Evolutionary conservation across 2,329 filamentous ascomycete species (phyloP).

Genomic region (Botrytis elliptica): DNA sequence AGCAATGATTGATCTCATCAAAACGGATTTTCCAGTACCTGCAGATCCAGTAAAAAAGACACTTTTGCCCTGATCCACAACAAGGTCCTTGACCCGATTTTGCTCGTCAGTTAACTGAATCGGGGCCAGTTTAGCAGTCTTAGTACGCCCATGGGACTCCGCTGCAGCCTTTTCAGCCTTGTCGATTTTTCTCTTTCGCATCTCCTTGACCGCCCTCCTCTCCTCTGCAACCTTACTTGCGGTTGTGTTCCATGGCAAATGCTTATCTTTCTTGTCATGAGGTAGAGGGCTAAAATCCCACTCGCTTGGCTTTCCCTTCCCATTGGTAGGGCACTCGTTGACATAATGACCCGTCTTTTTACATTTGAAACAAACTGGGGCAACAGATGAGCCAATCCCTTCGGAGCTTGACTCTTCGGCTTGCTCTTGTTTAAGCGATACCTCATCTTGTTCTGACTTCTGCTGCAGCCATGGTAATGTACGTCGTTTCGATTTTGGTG

Average conservation of each 20-base stretch:
- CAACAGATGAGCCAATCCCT: constrained; percentile 23
- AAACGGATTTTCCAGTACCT: constrained; percentile 93
- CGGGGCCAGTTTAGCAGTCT: constrained; percentile 40
- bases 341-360: constrained; percentile 27
- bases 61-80: constrained; percentile 76
- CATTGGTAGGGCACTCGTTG: constrained; percentile 25
- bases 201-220: constrained; percentile 70
- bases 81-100: constrained; percentile 75
- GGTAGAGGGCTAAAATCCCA: constrained; percentile 43
- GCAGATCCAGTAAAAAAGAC: constrained; percentile 98
- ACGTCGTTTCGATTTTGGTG: constrained; percentile 41
- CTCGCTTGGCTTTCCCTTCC: constrained; percentile 25
- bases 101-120: constrained; percentile 76
- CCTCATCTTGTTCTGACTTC: constrained; percentile 38
- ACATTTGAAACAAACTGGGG: constrained; percentile 29
- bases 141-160: constrained; percentile 43
- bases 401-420: constrained; percentile 25
- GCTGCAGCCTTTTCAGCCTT: constrained; percentile 47
- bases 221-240: constrained; percentile 76
- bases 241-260: constrained; percentile 66
- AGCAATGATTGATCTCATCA: constrained; percentile 88
- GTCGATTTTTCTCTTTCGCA: constrained; percentile 49
- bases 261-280: constrained; percentile 40
- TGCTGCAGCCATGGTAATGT: constrained; percentile 37
- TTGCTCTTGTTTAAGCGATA: constrained; percentile 25